phyloP scores from a whole-genome alignment of 805 yeast genomes.

The Trichomonascus vanleenenianus region DNA sequence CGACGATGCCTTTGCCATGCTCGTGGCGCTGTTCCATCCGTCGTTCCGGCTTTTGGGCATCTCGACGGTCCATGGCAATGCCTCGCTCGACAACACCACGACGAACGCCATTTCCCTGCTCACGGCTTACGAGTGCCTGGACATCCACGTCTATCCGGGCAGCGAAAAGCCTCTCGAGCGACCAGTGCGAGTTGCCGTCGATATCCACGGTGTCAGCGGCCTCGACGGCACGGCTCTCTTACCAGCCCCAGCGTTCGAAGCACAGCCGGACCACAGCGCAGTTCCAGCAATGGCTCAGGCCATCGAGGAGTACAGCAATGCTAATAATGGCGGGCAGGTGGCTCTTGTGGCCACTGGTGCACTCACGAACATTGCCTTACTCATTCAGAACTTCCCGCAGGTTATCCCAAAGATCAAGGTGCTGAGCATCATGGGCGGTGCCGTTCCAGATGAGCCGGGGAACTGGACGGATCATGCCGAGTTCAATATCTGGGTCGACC shows the following conservation, averaged over 20 bases:
- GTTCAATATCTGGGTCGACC: slow-evolving; percentile 70
- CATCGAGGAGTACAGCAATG: slow-evolving; percentile 35
- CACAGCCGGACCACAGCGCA: slow-evolving; percentile 31
- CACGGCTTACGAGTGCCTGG: slow-evolving; percentile 43
- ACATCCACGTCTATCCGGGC: slow-evolving; percentile 63
- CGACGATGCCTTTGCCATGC: slow-evolving; percentile 74
- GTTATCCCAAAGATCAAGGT: slow-evolving; percentile 40
- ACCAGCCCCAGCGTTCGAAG: slow-evolving; percentile 37
- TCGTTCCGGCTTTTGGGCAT: slow-evolving; percentile 53
- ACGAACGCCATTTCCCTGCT: slow-evolving; percentile 59
- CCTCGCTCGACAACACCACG: slow-evolving; percentile 57
- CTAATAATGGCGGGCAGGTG: slow-evolving; percentile 27
- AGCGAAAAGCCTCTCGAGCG: slow-evolving; percentile 48
- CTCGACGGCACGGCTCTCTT: slow-evolving; percentile 65
- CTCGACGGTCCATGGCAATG: slow-evolving; percentile 71
- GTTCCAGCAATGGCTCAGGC: slow-evolving; percentile 37
- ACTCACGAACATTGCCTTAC: slow-evolving; percentile 58
- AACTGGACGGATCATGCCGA: slow-evolving; percentile 53
- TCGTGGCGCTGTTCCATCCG: slow-evolving; percentile 55
- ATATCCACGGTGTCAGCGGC: slow-evolving; percentile 69
- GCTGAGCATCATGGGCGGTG: slow-evolving; percentile 75
- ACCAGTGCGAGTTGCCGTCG: slow-evolving; percentile 45
- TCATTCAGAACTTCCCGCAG: slow-evolving; percentile 50
- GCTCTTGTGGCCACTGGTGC: slow-evolving; percentile 72
- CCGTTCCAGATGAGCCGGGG: slow-evolving; percentile 31